Base-by-base conservation (phyloP, 2,329 filamentous ascomycete genomes). In the Diaporthe vaccinii region DNA sequence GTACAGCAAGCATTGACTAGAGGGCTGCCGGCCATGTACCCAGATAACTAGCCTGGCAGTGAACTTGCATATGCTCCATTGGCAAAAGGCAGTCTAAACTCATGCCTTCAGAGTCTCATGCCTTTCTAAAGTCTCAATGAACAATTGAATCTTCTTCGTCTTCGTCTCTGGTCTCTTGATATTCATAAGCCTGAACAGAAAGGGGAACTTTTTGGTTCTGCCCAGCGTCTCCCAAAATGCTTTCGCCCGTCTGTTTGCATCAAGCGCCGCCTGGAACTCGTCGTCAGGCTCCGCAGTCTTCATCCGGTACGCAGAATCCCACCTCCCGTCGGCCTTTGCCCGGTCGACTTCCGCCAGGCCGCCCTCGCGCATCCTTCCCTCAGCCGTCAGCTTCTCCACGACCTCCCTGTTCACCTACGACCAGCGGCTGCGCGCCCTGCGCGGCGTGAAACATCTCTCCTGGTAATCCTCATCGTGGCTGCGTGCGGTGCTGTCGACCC, bases 271-370 rank as follows among this genome's bases (percentile, higher is more conserved):
- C 57, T 55, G 59, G 20, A 73, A 73, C 46, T 67, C 71, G 1
- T 20, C 59, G 4, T 73, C 71, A 36, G 71, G 71, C 71, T 67
- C 71, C 6, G 51, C 58, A 15, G 46, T 73, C 36, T 55, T 73
- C 71, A 73, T 73, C 3, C 71, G 58, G n/a, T 73, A 73, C 10
- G 71, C 71, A 55, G 58, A 59, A n/a, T 73, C 71, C 71, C 71
- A 73, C 34, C 71, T 61, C n/a, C 71, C 71, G 10, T 73, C 71
- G 17, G 31, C 46, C 12, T 73, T 73, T 14, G 71, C 71, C 44
- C 71, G 10, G 34, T 67, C 49, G 34, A 67, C 51, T 10, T 67
- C 57, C 15, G 70, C 57, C 41, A 49, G 57, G 12, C 70, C 70
- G 8, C 53, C 31, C 12, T 62, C 55, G 22, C 70, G 70, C 70